Percentiles rank a stretch among this genome's conserved stretches.
Conservation (phyloP, 1,139 yeast species). For the Geotrichum carabidarum region DNA sequence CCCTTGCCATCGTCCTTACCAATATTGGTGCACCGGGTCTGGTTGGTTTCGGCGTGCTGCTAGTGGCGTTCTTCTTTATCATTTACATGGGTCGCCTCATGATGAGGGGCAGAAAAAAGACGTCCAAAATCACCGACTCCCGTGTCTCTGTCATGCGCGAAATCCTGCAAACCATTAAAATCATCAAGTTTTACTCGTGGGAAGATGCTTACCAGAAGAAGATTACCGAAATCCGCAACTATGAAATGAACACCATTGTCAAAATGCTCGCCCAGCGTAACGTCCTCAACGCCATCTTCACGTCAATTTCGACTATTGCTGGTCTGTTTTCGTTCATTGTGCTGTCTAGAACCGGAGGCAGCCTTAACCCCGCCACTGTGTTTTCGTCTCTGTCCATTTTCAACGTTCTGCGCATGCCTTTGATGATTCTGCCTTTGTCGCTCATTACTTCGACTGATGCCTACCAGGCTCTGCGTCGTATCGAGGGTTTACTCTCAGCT, state of each 20-base stretch:
- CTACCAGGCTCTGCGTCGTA: slow-evolving; percentile 56
- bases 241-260: slow-evolving; percentile 40
- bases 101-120: slow-evolving; percentile 42
- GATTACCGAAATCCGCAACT: slow-evolving; percentile 44
- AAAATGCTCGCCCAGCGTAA: slow-evolving; percentile 43
- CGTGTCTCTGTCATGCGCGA: slow-evolving; percentile 62
- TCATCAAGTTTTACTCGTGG: slow-evolving; percentile 76
- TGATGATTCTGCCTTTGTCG: slow-evolving; percentile 67
- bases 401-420: slow-evolving; percentile 63
- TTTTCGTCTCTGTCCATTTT: slow-evolving; percentile 77
- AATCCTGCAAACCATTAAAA: slow-evolving; percentile 57
- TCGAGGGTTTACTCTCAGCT: slow-evolving; percentile 51
- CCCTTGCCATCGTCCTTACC: slow-evolving; percentile 57
- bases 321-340: slow-evolving; percentile 72
- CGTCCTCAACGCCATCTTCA: slow-evolving; percentile 55
- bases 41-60: slow-evolving; percentile 51
- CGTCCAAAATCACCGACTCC: slow-evolving; percentile 50
- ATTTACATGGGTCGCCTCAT: slow-evolving; percentile 39
- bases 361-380: slow-evolving; percentile 62
- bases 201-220: slow-evolving; percentile 53
- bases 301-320: slow-evolving; percentile 60
- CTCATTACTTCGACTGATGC: slow-evolving; percentile 62
- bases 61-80: slow-evolving; percentile 35
- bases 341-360: slow-evolving; percentile 53
- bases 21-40: slow-evolving; percentile 72